phyloP scores from a whole-genome alignment of 495 filamentous ascomycete species.

The Hypoxylon trugodes region DNA sequence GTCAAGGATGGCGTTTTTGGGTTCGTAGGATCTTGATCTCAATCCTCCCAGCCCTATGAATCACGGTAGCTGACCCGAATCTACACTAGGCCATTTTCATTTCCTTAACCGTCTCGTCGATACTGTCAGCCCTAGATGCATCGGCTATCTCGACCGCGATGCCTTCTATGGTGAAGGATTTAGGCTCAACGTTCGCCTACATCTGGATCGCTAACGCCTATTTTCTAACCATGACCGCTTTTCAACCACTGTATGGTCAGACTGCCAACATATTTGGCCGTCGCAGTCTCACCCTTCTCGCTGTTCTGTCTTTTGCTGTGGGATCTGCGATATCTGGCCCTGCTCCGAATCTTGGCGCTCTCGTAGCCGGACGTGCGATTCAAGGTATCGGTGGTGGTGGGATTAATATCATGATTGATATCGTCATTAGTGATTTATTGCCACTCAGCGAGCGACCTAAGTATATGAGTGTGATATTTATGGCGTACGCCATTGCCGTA shows the following conservation, averaged over 20 bases:
- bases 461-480: neutral
- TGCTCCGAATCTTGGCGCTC: constrained; percentile 56
- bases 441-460: constrained; percentile 64
- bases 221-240: constrained; percentile 1
- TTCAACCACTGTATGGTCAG: constrained; percentile 37
- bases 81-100: neutral
- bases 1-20: neutral
- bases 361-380: constrained; percentile 76
- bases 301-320: constrained; percentile 48
- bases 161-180: neutral
- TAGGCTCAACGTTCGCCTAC: neutral
- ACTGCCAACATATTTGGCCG: constrained; percentile 56
- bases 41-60: neutral
- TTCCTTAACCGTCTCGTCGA: neutral
- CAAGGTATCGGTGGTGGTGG: constrained; percentile 86
- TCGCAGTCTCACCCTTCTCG: constrained; percentile 41
- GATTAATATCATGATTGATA: constrained; percentile 76
- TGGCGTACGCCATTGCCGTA: neutral
- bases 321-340: constrained; percentile 51
- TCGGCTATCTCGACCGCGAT: neutral
- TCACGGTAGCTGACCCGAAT: neutral
- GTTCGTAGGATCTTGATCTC: neutral
- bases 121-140: neutral
- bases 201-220: neutral
- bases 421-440: constrained; percentile 74